Percentiles rank a stretch among this genome's conserved stretches.
Conservation (phyloP, 108 stramenopile genomes). For the Nitzschia inconspicua region DNA sequence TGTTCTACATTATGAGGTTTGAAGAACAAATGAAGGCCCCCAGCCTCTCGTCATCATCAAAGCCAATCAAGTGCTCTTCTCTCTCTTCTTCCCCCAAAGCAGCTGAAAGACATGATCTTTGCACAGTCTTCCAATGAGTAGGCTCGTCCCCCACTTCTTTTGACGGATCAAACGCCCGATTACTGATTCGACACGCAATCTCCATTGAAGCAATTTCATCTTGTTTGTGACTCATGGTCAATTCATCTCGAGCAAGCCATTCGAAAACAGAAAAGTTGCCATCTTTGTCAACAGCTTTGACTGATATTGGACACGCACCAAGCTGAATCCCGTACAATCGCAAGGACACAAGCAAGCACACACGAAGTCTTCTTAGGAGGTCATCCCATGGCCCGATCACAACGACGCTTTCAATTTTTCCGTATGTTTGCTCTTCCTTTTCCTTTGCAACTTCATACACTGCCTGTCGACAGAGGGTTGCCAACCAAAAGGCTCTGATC, state of each 20-base stretch:
- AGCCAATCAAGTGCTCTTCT: slow-evolving; percentile 37
- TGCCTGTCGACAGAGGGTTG: slow-evolving; percentile 62
- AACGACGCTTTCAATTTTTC: slow-evolving; percentile 35
- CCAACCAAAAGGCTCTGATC: slow-evolving; percentile 66
- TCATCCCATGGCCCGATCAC: slow-evolving; percentile 52
- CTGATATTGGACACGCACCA: slow-evolving; percentile 60
- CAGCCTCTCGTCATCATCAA: slow-evolving; percentile 29
- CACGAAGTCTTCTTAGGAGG: slow-evolving; percentile 67
- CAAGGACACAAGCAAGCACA: slow-evolving; percentile 65
- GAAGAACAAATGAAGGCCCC: slow-evolving; percentile 47
- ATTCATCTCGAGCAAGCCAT: slow-evolving; percentile 75
- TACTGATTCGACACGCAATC: slow-evolving; percentile 56
- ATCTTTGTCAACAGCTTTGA: slow-evolving; percentile 46
- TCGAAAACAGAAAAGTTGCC: slow-evolving; percentile 70
- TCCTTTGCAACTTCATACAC: slow-evolving; percentile 46
- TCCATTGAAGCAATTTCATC: slow-evolving; percentile 60
- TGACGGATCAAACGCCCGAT: slow-evolving; percentile 62
- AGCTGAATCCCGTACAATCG: slow-evolving; percentile 59
- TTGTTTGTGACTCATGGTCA: slow-evolving; percentile 68
- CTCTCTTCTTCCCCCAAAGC: slow-evolving; percentile 30
- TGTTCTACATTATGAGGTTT: slow-evolving; percentile 28
- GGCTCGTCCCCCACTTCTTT: slow-evolving; percentile 49
- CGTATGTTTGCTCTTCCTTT: slow-evolving; percentile 67
- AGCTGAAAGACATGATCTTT: slow-evolving; percentile 37
- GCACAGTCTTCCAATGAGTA: slow-evolving; percentile 27